These are phyloP conservation scores for Naganishia vaughanmartiniae DNA, from an alignment of 768 basidiomycete species.

Conservation along the genomic window DNA sequence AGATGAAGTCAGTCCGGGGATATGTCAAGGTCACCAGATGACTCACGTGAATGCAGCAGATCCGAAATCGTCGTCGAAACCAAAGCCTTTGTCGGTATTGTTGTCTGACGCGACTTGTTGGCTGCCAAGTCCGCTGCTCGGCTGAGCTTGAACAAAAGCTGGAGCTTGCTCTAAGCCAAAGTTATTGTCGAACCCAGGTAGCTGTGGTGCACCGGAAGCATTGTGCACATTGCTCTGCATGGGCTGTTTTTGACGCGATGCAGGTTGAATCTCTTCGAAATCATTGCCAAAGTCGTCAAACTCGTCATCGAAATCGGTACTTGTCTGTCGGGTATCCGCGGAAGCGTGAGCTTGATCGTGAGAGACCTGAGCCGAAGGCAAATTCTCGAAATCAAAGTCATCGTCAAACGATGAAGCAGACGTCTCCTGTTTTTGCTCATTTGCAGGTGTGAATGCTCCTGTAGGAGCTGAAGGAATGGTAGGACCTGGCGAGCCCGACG, in stretches of 20 bases:
- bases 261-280: constrained; percentile 46
- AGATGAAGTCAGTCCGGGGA: not conserved
- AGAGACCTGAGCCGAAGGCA: constrained; percentile 44
- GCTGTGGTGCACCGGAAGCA: constrained; percentile 16
- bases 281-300: constrained; percentile 52
- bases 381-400: constrained; percentile 48
- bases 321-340: not conserved
- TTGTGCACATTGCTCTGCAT: not conserved
- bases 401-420: constrained; percentile 45
- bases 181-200: constrained; percentile 26
- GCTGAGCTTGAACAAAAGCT: constrained; percentile 14
- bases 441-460: constrained; percentile 34
- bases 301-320: constrained; percentile 47
- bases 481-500: constrained; percentile 29
- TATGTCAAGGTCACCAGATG: not conserved
- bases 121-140: constrained; percentile 20
- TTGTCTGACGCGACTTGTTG: not conserved
- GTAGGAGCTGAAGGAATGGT: not conserved
- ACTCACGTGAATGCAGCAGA: constrained; percentile 41
- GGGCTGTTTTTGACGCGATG: constrained; percentile 1
- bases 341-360: constrained; percentile 2
- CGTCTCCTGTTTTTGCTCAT: constrained; percentile 31
- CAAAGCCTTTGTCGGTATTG: constrained; percentile 37
- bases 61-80: constrained; percentile 59
- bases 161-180: constrained; percentile 13